A percentile compares a stretch with the other conserved stretches of the same genome.
Evolutionary conservation across 495 filamentous ascomycete species (phyloP).

Genomic region (Lophium mytilinum): DNA sequence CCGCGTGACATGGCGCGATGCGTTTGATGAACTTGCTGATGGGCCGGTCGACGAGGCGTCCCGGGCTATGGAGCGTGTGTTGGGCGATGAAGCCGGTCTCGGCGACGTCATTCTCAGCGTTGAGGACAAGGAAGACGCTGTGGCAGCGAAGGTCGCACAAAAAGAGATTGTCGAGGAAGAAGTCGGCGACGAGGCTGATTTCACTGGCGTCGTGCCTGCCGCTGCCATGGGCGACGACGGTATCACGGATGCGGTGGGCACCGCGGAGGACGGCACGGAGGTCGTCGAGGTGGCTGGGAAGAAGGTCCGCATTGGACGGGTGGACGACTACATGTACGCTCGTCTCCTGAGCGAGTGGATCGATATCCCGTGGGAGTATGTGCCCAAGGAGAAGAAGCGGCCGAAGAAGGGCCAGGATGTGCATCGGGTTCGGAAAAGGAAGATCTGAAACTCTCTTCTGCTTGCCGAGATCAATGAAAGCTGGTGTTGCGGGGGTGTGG

Average conservation of each 20-base stretch:
- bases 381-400: conserved; percentile 72
- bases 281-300: conserved; percentile 18
- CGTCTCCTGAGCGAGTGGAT: conserved; percentile 71
- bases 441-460: not conserved
- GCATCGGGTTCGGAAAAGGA: conserved; percentile 26
- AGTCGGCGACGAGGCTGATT: conserved; percentile 82
- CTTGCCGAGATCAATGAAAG: too few species aligned
- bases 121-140: conserved; percentile 87
- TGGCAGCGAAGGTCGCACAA: conserved; percentile 77
- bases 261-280: conserved; percentile 25
- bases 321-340: conserved; percentile 82
- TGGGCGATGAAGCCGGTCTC: conserved; percentile 45
- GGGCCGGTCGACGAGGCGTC: conserved; percentile 54
- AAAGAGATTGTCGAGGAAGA: conserved; percentile 77
- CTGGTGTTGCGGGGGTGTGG: too few species aligned
- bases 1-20: conserved; percentile 62
- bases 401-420: conserved; percentile 64
- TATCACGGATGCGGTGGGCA: conserved; percentile 28
- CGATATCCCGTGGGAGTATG: conserved; percentile 61
- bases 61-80: conserved; percentile 78
- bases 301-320: conserved; percentile 32
- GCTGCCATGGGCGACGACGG: conserved; percentile 12
- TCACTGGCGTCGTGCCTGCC: conserved; percentile 56
- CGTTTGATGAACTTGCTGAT: conserved; percentile 48
- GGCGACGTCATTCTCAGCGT: conserved; percentile 69